Conservation (phyloP, 208 protist species). For the Crithidia mellificae region DNA sequence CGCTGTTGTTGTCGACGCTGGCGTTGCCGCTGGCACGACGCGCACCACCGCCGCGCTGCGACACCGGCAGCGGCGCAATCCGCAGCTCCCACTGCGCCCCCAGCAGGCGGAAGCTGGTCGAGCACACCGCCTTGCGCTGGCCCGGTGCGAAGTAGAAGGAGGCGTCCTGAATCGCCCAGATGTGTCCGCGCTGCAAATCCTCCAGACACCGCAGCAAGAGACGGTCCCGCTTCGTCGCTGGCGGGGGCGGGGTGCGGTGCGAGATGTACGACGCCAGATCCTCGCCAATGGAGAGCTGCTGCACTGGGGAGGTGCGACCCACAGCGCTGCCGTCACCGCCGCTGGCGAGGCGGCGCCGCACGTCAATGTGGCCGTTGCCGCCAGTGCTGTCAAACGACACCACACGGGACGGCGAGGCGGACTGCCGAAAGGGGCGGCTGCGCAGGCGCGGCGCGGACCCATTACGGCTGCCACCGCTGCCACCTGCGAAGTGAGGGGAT, state of each 20-base stretch:
- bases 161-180: conserved; percentile 66
- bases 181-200: conserved; percentile 65
- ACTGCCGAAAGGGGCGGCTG: neutral
- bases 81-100: conserved; percentile 73
- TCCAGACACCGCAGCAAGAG: conserved; percentile 50
- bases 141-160: conserved; percentile 53
- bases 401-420: neutral
- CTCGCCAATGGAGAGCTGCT: neutral
- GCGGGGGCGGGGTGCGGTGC: conserved; percentile 1
- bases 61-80: conserved; percentile 44
- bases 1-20: neutral
- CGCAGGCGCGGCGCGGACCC: conserved; percentile 11
- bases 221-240: neutral
- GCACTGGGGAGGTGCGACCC: conserved; percentile 3
- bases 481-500: neutral
- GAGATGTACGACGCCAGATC: conserved; percentile 3
- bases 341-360: neutral
- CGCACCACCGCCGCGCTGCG: conserved; percentile 6
- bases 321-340: neutral
- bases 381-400: neutral
- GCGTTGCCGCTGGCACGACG: neutral
- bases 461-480: neutral
- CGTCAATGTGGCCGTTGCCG: conserved; percentile 3
- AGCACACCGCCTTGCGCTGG: conserved; percentile 65
- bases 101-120: conserved; percentile 51